phyloP scores from a whole-genome alignment of 768 basidiomycete genomes.

The Termitomyces sp. region DNA sequence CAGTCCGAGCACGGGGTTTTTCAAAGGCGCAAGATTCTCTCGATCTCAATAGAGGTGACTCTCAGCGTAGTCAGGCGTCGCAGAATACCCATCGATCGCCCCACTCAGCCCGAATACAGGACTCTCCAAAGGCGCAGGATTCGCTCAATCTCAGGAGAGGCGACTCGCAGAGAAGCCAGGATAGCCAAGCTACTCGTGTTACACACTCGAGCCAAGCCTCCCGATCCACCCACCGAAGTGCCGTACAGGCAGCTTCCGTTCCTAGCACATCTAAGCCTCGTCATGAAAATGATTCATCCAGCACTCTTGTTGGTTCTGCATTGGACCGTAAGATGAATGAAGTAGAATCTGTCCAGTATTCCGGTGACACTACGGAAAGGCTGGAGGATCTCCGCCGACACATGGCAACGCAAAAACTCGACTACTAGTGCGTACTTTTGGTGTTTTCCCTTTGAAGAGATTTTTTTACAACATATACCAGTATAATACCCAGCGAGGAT shows the following conservation, averaged over 20 bases:
- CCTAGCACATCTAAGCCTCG: slow-evolving; percentile 14
- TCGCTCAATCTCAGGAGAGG: slow-evolving; percentile 14
- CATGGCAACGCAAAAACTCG: slow-evolving; percentile 63
- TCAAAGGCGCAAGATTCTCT: slow-evolving; percentile 1
- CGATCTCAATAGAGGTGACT: slow-evolving; percentile 16
- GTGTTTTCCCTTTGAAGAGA: slow-evolving; percentile 1
- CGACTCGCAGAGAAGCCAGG: slow-evolving; percentile 21
- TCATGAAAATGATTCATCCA: slow-evolving; percentile 56
- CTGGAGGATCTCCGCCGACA: slow-evolving; percentile 56
- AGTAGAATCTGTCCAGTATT: slow-evolving; percentile 44
- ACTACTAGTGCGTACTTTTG: slow-evolving; percentile 60
- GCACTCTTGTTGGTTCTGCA: slow-evolving; percentile 73
- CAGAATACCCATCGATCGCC: slow-evolving; percentile 11
- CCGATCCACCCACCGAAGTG: slow-evolving; percentile 18
- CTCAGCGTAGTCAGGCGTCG: slow-evolving; percentile 19
- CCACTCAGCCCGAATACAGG: slow-evolving; percentile 2
- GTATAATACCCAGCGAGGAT: slow-evolving; percentile 74
- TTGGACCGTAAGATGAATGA: slow-evolving; percentile 66
- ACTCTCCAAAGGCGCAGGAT: slow-evolving; percentile 6
- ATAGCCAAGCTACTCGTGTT: slow-evolving; percentile 14
- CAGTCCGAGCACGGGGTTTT: slow-evolving; percentile 5
- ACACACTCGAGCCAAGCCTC: slow-evolving; percentile 20
- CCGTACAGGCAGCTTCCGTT: slow-evolving; percentile 5
- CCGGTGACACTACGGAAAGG: slow-evolving; percentile 52
- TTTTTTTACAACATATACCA: slow-evolving; percentile 22